A percentile compares a stretch with the other conserved stretches of the same genome.
Evolutionary conservation across 78 protist genomes (phyloP).

Genomic region (Protostelium mycophagum): DNA sequence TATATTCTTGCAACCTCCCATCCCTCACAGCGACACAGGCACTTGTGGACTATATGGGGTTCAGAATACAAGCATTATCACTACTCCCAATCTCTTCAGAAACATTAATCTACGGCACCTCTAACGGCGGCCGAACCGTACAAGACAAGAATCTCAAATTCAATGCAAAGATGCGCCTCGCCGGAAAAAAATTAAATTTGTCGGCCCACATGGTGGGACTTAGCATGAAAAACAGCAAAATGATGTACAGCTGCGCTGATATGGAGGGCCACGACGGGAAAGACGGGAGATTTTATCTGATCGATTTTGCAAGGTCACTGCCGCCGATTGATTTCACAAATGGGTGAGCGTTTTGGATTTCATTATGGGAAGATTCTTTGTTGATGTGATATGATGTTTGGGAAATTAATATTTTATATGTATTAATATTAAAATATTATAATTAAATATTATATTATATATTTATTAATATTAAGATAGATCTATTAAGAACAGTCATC

Average conservation of each 20-base stretch:
- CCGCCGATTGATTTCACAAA: slow-evolving; percentile 34
- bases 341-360: neutral
- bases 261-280: slow-evolving; percentile 47
- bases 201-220: slow-evolving; percentile 43
- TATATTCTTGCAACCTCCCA: too few species aligned
- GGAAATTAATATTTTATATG: neutral
- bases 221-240: slow-evolving; percentile 5
- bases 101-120: slow-evolving; percentile 53
- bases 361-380: too few species aligned
- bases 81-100: slow-evolving; percentile 50
- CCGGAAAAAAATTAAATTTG: slow-evolving; percentile 34
- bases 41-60: slow-evolving; percentile 66
- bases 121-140: slow-evolving; percentile 52
- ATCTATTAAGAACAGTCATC: neutral
- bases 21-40: too few species aligned
- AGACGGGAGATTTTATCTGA: slow-evolving; percentile 55
- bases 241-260: slow-evolving; percentile 35
- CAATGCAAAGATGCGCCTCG: slow-evolving; percentile 44
- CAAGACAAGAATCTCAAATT: slow-evolving; percentile 19
- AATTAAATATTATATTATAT: too few species aligned
- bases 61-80: slow-evolving; percentile 54
- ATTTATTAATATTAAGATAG: too few species aligned
- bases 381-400: neutral
- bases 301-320: slow-evolving; percentile 59
- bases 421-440: too few species aligned